These are phyloP conservation scores for Cutaneotrichosporon sp. DNA, from an alignment of 1,284 basidiomycete species.

Conservation along the genomic window DNA sequence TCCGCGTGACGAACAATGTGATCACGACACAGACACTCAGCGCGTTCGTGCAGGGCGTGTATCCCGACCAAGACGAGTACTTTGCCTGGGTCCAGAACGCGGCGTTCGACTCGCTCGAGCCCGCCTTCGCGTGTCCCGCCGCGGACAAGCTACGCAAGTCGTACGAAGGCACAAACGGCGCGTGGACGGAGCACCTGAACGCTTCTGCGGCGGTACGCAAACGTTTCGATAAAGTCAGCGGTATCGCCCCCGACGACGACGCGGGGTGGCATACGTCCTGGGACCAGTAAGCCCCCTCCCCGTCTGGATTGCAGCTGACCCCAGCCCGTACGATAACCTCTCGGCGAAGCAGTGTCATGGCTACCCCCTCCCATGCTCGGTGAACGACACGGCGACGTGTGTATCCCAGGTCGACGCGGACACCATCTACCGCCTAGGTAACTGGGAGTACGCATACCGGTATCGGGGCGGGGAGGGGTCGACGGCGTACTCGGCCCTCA, in stretches of 20 bases:
- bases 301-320: not conserved
- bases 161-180: constrained; percentile 15
- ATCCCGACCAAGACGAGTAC: constrained; percentile 26
- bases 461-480: constrained; percentile 27
- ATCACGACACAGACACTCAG: constrained; percentile 37
- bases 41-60: constrained; percentile 29
- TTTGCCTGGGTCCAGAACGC: constrained; percentile 24
- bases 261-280: constrained; percentile 32
- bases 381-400: constrained; percentile 27
- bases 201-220: constrained; percentile 16
- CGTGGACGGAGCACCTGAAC: constrained; percentile 30
- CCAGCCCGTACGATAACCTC: constrained; percentile 37
- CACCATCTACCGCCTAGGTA: constrained; percentile 35
- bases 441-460: constrained; percentile 37
- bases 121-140: constrained; percentile 23
- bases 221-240: constrained; percentile 31
- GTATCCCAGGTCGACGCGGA: constrained; percentile 31
- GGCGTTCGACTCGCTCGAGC: constrained; percentile 35
- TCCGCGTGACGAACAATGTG: constrained; percentile 39
- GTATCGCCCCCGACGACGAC: constrained; percentile 24
- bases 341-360: constrained; percentile 39
- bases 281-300: constrained; percentile 32
- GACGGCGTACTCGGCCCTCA: constrained; percentile 26
- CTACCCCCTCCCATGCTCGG: constrained; percentile 29
- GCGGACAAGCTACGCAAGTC: constrained; percentile 10